Conservation (phyloP, 768 basidiomycete genomes). For the Crepidotus variabilis region DNA sequence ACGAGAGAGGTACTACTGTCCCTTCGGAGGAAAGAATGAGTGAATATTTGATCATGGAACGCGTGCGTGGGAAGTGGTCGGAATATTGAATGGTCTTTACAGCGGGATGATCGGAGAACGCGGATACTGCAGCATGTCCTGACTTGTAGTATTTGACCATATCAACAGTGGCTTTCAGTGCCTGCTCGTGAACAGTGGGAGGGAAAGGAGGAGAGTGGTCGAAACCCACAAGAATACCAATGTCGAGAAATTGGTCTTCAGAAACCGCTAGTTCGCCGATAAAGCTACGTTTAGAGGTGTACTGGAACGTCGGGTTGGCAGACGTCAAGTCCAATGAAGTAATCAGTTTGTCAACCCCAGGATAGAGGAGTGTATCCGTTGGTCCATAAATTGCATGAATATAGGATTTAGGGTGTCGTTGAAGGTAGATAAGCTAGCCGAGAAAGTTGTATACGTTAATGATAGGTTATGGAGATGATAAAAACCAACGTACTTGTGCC, state of each 20-base stretch:
- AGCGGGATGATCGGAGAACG: constrained; percentile 77
- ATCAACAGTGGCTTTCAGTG: constrained; percentile 81
- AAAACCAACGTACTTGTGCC: constrained; percentile 77
- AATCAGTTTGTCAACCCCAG: constrained; percentile 85
- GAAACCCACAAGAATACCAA: constrained; percentile 88
- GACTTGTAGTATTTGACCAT: constrained; percentile 93
- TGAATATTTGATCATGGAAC: constrained; percentile 89
- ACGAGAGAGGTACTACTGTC: constrained; percentile 71
- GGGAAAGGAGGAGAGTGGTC: constrained; percentile 76
- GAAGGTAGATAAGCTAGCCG: constrained; percentile 87
- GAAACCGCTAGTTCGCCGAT: constrained; percentile 53
- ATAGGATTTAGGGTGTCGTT: constrained; percentile 89
- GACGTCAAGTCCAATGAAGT: constrained; percentile 78
- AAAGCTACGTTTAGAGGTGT: constrained; percentile 74
- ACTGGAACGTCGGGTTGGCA: constrained; percentile 71
- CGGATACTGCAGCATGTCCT: constrained; percentile 74
- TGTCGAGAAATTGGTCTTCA: constrained; percentile 93
- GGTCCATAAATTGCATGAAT: constrained; percentile 93
- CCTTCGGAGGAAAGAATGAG: constrained; percentile 89
- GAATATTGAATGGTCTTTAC: constrained; percentile 76
- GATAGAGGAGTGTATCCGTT: constrained; percentile 87
- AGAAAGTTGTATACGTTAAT: constrained; percentile 1
- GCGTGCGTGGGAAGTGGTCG: constrained; percentile 85
- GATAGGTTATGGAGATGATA: constrained; percentile 1
- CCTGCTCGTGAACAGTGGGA: constrained; percentile 76